Evolutionary conservation across 345 rosid species (phyloP).

Genomic region (Mangifera indica): DNA sequence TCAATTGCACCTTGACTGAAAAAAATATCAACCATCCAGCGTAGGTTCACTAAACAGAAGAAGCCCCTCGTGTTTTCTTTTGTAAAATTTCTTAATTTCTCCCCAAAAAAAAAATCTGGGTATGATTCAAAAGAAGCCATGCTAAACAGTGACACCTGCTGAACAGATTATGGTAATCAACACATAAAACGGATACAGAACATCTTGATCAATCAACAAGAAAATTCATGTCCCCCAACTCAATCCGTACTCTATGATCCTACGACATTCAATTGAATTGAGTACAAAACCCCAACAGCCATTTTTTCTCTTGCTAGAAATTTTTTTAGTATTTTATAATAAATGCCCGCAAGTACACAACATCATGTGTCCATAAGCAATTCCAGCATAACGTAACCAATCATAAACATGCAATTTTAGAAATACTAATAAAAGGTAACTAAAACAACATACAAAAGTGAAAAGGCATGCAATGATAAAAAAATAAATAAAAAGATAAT

Average conservation of each 20-base stretch:
- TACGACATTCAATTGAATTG: not conserved
- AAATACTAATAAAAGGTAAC: not conserved
- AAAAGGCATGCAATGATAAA: not conserved
- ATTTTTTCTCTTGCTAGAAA: too few relatives aligned
- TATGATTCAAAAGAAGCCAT: not conserved
- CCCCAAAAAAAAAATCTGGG: too few relatives aligned
- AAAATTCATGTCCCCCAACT: too few relatives aligned
- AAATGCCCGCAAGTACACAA: not conserved
- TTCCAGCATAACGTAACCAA: too few relatives aligned
- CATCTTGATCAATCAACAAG: too few relatives aligned
- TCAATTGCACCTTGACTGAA: not conserved
- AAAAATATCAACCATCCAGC: not conserved
- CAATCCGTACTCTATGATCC: not conserved
- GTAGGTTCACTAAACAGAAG: not conserved
- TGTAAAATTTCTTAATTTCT: too few relatives aligned
- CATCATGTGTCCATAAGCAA: not conserved
- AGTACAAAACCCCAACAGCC: not conserved
- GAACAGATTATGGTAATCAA: too few relatives aligned
- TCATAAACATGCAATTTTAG: not conserved
- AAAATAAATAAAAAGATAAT: not conserved
- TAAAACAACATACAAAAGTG: not conserved
- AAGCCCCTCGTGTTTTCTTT: too few relatives aligned
- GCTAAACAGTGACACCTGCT: too few relatives aligned
- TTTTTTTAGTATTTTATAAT: too few relatives aligned
- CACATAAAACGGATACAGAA: too few relatives aligned